These are phyloP conservation scores for Lodderomyces elongisporus DNA, from an alignment of 1,139 yeast species.

Conservation along the genomic window DNA sequence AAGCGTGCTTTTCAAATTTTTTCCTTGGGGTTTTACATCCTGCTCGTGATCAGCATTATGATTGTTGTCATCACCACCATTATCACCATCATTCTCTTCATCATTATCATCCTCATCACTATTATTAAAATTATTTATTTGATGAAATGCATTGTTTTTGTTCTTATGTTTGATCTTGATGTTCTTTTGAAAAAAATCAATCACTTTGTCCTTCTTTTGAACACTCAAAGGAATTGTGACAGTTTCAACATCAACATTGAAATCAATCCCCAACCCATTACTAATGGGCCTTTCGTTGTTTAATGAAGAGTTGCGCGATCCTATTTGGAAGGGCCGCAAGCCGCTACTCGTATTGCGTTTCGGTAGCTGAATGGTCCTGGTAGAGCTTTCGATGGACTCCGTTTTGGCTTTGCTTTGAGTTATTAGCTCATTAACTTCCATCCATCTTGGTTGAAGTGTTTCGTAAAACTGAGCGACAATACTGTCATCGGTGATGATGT, in stretches of 20 bases:
- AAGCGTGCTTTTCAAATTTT: conserved; percentile 12
- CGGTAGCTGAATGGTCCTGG: not conserved
- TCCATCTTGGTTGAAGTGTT: conserved; percentile 29
- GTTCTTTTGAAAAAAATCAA: conserved; percentile 23
- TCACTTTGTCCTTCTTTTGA: conserved; percentile 26
- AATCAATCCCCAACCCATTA: conserved; percentile 30
- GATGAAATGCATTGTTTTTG: no score
- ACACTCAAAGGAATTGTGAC: conserved; percentile 32
- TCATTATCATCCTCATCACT: no score
- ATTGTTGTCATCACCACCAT: no score
- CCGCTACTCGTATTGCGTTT: conserved; percentile 12
- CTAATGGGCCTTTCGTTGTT: conserved; percentile 6
- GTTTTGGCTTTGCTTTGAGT: conserved; percentile 6
- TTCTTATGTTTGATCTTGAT: no score
- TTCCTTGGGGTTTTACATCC: conserved; percentile 9
- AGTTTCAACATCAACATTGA: conserved; percentile 30
- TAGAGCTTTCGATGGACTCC: not conserved
- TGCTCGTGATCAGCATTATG: conserved; percentile 1
- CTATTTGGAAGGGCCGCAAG: conserved; percentile 17
- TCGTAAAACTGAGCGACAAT: conserved; percentile 22
- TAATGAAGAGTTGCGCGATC: conserved; percentile 7
- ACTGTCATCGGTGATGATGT: conserved; percentile 17
- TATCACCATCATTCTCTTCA: not conserved
- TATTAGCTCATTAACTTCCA: conserved; percentile 22
- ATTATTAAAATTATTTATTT: no score